phyloP scores from a whole-genome alignment of 306 rosid genomes.

The Hippophae rhamnoides region DNA sequence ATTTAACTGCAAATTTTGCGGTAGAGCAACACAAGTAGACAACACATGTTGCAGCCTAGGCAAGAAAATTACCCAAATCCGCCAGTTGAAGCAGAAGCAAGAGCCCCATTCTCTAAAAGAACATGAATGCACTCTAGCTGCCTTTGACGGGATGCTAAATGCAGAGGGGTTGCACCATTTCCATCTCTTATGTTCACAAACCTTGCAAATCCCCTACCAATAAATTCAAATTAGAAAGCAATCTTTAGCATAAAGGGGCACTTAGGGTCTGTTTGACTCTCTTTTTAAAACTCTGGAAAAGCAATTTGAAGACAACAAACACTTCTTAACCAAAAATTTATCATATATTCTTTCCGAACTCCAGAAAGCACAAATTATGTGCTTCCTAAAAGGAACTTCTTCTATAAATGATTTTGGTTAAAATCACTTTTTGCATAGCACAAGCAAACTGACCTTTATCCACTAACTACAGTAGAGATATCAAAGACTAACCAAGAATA shows the following conservation, averaged over 20 bases:
- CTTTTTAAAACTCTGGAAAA: background rate
- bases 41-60: background rate
- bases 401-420: too few species aligned
- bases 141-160: constrained; percentile 70
- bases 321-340: too few species aligned
- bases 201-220: constrained; percentile 74
- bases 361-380: too few species aligned
- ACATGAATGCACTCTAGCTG: constrained; percentile 49
- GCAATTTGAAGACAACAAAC: too few species aligned
- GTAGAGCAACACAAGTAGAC: background rate
- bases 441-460: too few species aligned
- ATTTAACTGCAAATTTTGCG: constrained; percentile 7
- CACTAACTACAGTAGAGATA: background rate
- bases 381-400: too few species aligned
- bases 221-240: constrained; percentile 14
- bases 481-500: constrained; percentile 54
- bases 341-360: too few species aligned
- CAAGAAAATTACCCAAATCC: constrained; percentile 48
- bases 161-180: constrained; percentile 77
- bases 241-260: background rate
- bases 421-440: too few species aligned
- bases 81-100: constrained; percentile 68
- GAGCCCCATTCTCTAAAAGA: constrained; percentile 79
- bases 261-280: background rate
- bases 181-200: constrained; percentile 88